A percentile compares a stretch with the other conserved stretches of the same genome.
phyloP scores from a whole-genome alignment of 495 filamentous ascomycete genomes.

The Aspergillus biplanus region DNA sequence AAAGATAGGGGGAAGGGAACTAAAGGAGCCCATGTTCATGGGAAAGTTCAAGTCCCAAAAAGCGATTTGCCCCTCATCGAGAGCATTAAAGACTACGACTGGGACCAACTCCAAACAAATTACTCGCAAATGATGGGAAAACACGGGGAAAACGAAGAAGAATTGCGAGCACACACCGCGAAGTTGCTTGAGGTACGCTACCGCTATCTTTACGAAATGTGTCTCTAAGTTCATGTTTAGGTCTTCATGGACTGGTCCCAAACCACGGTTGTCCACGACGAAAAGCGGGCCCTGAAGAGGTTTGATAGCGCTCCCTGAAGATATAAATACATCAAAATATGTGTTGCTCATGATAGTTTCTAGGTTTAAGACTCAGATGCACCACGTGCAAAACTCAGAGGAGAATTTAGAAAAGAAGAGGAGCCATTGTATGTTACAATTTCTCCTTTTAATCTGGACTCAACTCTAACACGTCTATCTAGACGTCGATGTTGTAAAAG shows the following conservation, averaged over 20 bases:
- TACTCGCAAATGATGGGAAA: conserved; percentile 64
- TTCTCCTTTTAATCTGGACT: not conserved
- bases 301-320: conserved; percentile 26
- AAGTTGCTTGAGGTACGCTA: conserved; percentile 59
- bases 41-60: not conserved
- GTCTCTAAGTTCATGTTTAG: conserved; percentile 38
- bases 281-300: conserved; percentile 71
- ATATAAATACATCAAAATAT: not conserved
- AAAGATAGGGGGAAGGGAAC: too few relatives aligned
- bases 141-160: conserved; percentile 60
- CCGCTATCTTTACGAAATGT: not conserved
- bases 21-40: not conserved
- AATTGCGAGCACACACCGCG: conserved; percentile 65
- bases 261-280: conserved; percentile 66
- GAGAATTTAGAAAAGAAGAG: conserved; percentile 69
- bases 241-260: conserved; percentile 73
- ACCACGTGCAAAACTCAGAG: conserved; percentile 73
- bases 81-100: conserved; percentile 56
- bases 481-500: conserved; percentile 78
- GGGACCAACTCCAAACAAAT: conserved; percentile 67
- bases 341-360: conserved; percentile 14
- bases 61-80: conserved; percentile 15
- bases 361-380: conserved; percentile 76
- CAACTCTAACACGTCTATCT: conserved; percentile 12
- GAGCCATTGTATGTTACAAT: conserved; percentile 66